Evolutionary conservation across 352 stramenopile species (phyloP).

Genomic region (Ophiocytium majus): DNA sequence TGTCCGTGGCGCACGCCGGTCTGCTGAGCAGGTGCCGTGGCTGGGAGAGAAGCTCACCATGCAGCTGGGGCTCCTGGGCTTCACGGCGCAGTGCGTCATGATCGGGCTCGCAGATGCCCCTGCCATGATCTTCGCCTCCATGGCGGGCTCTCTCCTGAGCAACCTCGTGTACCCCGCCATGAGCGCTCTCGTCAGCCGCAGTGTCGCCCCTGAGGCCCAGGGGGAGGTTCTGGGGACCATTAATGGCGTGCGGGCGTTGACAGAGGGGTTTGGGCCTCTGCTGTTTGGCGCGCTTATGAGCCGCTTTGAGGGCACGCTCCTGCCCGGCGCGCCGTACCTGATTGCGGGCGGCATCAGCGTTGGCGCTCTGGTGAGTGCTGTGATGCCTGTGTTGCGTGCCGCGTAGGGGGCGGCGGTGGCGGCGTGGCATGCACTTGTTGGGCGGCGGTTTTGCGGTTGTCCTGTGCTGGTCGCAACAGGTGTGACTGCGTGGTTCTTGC

Average conservation of each 20-base stretch:
- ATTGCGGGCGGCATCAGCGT: constrained; percentile 49
- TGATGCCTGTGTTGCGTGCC: no score
- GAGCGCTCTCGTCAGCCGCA: constrained; percentile 58
- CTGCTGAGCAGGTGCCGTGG: constrained; percentile 48
- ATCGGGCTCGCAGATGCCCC: constrained; percentile 63
- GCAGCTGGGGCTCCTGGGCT: constrained; percentile 63
- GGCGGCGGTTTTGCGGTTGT: no score
- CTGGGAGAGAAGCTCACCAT: constrained; percentile 58
- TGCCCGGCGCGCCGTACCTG: constrained; percentile 58
- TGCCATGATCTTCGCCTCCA: constrained; percentile 71
- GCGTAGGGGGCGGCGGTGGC: no score
- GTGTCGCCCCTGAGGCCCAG: constrained; percentile 64
- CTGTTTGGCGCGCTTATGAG: constrained; percentile 57
- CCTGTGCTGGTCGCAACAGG: no score
- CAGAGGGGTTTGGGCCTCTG: constrained; percentile 64
- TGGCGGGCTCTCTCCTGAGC: constrained; percentile 57
- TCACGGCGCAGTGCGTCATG: constrained; percentile 68
- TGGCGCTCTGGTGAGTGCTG: constrained; percentile 23
- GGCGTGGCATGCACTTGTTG: no score
- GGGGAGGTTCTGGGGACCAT: constrained; percentile 73
- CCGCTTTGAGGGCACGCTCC: constrained; percentile 53
- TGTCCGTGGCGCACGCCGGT: no score
- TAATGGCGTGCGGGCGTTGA: constrained; percentile 77
- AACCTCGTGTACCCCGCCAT: constrained; percentile 73
- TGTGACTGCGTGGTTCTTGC: no score